Evolutionary conservation across 345 rosid species (phyloP).

Genomic region (Laguncularia racemosa): DNA sequence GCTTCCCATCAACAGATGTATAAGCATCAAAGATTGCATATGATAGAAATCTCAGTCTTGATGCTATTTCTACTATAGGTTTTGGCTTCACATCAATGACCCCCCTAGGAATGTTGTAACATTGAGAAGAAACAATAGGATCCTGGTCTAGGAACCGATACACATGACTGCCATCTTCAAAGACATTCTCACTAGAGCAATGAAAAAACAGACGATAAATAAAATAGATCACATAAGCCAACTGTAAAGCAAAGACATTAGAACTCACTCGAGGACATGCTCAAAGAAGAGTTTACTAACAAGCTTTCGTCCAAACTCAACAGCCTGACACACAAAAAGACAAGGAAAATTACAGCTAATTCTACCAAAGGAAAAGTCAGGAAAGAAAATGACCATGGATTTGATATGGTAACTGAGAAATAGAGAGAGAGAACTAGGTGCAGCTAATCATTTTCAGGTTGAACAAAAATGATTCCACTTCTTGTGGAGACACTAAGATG

Average conservation of each 20-base stretch:
- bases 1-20: constrained; percentile 66
- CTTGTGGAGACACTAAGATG: too few species aligned
- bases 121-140: constrained; percentile 62
- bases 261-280: constrained; percentile 68
- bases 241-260: constrained; percentile 5
- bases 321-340: constrained; percentile 38
- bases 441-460: not conserved
- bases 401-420: too few species aligned
- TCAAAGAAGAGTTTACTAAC: constrained; percentile 64
- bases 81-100: constrained; percentile 68
- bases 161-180: constrained; percentile 78
- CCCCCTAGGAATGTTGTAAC: constrained; percentile 79
- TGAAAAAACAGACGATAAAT: constrained; percentile 10
- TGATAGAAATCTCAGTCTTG: constrained; percentile 57
- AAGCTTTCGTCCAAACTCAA: constrained; percentile 77
- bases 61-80: constrained; percentile 56
- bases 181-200: constrained; percentile 57
- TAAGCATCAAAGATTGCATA: constrained; percentile 71
- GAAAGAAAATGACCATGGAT: not conserved
- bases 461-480: not conserved
- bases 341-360: constrained; percentile 3
- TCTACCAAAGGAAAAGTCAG: constrained; percentile 1
- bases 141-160: constrained; percentile 79
- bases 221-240: constrained; percentile 2
- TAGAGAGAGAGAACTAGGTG: too few species aligned